Percentiles rank a stretch among this genome's conserved stretches.
Conservation (phyloP, 257 asterid genomes). For the Schizonepeta tenuifolia region DNA sequence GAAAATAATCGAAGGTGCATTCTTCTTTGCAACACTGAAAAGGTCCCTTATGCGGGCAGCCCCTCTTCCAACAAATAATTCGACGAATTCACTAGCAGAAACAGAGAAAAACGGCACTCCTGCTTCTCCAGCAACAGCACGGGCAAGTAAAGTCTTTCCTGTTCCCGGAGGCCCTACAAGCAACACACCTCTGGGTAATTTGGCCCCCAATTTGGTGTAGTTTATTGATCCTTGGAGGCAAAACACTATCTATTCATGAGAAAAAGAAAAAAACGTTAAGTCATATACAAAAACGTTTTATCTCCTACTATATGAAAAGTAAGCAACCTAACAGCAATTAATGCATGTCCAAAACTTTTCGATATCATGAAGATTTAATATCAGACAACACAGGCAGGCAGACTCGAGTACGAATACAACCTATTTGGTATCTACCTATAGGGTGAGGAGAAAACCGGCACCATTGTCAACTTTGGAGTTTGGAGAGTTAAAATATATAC, state of each 20-base stretch:
- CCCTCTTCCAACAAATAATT: constrained; percentile 95
- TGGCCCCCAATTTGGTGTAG: constrained; percentile 93
- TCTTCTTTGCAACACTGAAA: constrained; percentile 83
- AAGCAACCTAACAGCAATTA: constrained; percentile 1
- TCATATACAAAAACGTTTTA: constrained; percentile 2
- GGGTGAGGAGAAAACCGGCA: neutral
- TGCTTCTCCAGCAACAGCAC: constrained; percentile 99
- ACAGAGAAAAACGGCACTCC: constrained; percentile 94
- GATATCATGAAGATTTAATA: neutral
- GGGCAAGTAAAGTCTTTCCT: constrained; percentile 91
- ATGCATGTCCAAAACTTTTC: neutral
- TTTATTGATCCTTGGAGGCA: constrained; percentile 90
- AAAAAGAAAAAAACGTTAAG: constrained; percentile 15
- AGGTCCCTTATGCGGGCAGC: constrained; percentile 97
- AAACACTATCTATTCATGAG: constrained; percentile 64
- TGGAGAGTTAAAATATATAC: neutral
- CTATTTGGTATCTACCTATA: neutral
- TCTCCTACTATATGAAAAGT: too few relatives aligned
- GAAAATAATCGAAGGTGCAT: constrained; percentile 91
- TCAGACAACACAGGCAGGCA: neutral
- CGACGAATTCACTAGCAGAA: constrained; percentile 99
- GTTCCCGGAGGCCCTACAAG: constrained; percentile 99
- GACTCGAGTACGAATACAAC: neutral
- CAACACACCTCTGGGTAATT: constrained; percentile 88
- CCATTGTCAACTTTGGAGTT: neutral